These are phyloP conservation scores for Coniochaeta sp. DNA, from an alignment of 2,329 filamentous ascomycete genomes.

Conservation along the genomic window DNA sequence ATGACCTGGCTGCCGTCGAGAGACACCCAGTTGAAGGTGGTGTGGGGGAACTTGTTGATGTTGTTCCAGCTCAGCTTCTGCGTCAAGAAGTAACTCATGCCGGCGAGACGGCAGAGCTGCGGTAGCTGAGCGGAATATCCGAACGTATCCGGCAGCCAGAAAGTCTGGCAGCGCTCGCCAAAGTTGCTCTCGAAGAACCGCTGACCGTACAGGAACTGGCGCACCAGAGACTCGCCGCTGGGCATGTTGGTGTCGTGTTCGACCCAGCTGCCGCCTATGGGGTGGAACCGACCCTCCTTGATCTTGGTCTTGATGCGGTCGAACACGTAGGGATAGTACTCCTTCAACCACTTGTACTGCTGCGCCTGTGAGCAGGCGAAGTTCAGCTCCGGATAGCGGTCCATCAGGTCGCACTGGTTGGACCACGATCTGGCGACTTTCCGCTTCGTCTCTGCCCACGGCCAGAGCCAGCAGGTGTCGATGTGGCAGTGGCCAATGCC, in stretches of 20 bases:
- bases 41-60: slow-evolving; percentile 98
- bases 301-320: slow-evolving; percentile 89
- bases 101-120: slow-evolving; percentile 86
- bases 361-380: slow-evolving; percentile 93
- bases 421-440: slow-evolving; percentile 96
- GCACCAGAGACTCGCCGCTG: slow-evolving; percentile 85
- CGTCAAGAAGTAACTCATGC: slow-evolving; percentile 94
- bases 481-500: slow-evolving; percentile 97
- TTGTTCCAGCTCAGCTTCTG: slow-evolving; percentile 99
- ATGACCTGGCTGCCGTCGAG: slow-evolving; percentile 94
- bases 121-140: slow-evolving; percentile 94
- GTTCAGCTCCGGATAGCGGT: slow-evolving; percentile 86
- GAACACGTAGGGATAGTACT: slow-evolving; percentile 80
- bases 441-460: slow-evolving; percentile 93
- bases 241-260: slow-evolving; percentile 98
- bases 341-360: slow-evolving; percentile 96
- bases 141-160: slow-evolving; percentile 98
- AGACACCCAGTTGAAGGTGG: slow-evolving; percentile 97
- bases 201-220: slow-evolving; percentile 94
- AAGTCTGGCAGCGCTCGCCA: slow-evolving; percentile 79
- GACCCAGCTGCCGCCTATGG: slow-evolving; percentile 96
- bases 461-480: slow-evolving; percentile 98
- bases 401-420: slow-evolving; percentile 92
- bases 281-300: slow-evolving; percentile 83
- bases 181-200: slow-evolving; percentile 92